phyloP scores from a whole-genome alignment of 805 yeast species.

The Saturnispora saitoi region DNA sequence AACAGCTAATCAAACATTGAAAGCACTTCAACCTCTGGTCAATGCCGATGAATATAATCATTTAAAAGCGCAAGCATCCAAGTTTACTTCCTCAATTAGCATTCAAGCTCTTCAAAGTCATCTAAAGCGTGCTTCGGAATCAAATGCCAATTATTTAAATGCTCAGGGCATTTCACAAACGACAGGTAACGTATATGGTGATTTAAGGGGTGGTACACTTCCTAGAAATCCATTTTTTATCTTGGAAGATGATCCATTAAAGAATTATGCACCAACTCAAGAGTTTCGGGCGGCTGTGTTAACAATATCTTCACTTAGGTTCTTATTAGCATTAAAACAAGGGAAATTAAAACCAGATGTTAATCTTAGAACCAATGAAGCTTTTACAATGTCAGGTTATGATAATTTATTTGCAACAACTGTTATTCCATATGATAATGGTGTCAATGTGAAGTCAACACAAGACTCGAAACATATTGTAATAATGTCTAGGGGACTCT shows the following conservation, averaged over 20 bases:
- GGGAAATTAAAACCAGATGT: constrained; percentile 49
- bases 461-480: constrained; percentile 42
- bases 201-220: constrained; percentile 53
- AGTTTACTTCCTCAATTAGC: constrained; percentile 36
- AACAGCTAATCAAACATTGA: constrained; percentile 45
- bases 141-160: constrained; percentile 46
- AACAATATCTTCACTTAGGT: constrained; percentile 57
- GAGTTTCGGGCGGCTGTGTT: constrained; percentile 59
- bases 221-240: constrained; percentile 75
- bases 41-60: constrained; percentile 41
- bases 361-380: constrained; percentile 41
- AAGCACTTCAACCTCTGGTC: constrained; percentile 53
- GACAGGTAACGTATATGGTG: constrained; percentile 55
- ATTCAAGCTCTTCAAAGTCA: constrained; percentile 46
- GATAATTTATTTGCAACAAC: constrained; percentile 62
- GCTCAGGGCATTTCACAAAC: constrained; percentile 37
- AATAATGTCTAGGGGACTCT: constrained; percentile 42
- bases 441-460: constrained; percentile 32
- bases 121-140: constrained; percentile 36
- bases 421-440: constrained; percentile 39
- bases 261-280: constrained; percentile 51
- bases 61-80: constrained; percentile 35
- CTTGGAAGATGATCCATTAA: constrained; percentile 65
- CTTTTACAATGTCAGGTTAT: constrained; percentile 63
- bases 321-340: constrained; percentile 48